phyloP scores from a whole-genome alignment of 2,329 filamentous ascomycete genomes.

The Camillea tinctor region DNA sequence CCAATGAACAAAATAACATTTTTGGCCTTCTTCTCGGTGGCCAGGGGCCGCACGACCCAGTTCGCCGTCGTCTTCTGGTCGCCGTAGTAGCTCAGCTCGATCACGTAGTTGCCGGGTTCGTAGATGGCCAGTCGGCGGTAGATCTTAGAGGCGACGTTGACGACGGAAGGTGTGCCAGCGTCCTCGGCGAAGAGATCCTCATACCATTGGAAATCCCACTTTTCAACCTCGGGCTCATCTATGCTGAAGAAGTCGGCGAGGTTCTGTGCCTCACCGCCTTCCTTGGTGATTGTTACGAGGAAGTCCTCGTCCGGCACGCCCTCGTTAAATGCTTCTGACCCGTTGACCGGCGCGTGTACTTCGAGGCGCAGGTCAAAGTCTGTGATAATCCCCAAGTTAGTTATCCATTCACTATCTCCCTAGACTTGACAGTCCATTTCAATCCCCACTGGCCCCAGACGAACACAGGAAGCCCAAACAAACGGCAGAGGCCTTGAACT shows the following conservation, averaged over 20 bases:
- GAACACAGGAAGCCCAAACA: too few species aligned
- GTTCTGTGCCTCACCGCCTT: conserved; percentile 50
- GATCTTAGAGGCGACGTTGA: conserved; percentile 77
- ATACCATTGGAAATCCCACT: conserved; percentile 81
- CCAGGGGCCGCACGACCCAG: conserved; percentile 73
- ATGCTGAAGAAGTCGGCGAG: conserved; percentile 68
- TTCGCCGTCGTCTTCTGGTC: conserved; percentile 69
- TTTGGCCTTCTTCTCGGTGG: conserved; percentile 71
- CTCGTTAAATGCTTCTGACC: conserved; percentile 71
- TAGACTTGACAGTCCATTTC: too few species aligned
- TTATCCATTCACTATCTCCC: background rate
- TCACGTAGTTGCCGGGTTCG: conserved; percentile 76
- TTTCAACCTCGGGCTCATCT: conserved; percentile 70
- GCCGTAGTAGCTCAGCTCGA: conserved; percentile 73
- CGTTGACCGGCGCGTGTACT: conserved; percentile 78
- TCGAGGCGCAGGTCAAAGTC: conserved; percentile 80
- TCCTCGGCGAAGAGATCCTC: conserved; percentile 81
- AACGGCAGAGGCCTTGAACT: too few species aligned
- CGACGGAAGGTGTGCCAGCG: conserved; percentile 64
- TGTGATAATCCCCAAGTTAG: background rate
- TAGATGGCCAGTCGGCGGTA: conserved; percentile 75
- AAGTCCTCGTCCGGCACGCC: conserved; percentile 72
- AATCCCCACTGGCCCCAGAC: too few species aligned
- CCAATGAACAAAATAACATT: conserved; percentile 86
- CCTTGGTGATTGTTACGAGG: conserved; percentile 70